Base-by-base conservation (phyloP, 2,329 filamentous ascomycete genomes). In the Coniella vitis region DNA sequence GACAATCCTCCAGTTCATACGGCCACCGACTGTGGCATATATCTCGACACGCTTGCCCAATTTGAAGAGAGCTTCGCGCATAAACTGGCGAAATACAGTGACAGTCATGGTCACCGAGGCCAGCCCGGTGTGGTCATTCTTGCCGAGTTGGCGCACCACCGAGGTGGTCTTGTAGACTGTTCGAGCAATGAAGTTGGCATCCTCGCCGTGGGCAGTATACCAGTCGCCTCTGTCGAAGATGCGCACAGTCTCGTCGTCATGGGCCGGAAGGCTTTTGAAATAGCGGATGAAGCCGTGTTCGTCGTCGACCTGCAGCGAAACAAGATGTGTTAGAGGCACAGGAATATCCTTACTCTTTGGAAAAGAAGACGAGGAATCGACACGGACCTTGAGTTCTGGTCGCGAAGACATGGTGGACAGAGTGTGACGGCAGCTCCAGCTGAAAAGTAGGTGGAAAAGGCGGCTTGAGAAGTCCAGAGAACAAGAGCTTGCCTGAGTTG, bases 101-200 rank as follows among this genome's bases (percentile, higher is more conserved):
- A 90, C 75, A 43, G 90, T 93, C 82, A 98, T 89, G 2, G 93
- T 96, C 36, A 98, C 93, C 2, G 93, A 98, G 5, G 90, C 81
- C 2, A 98, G 78, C 41, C 86, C 86, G n/a, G 85, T 87, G 52
- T 87, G 82, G 63, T 90, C 86, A 66, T 81, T 87, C 59, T 84
- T 83, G 54, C 93, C 93, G 19, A 98, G 79, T 59, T 93, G 90
- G 58, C 91, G 83, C 19, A 98, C 79, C 14, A 98, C 93, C 0
- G 93, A 95, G 2, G 90, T 97, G 4, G 93, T 97, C 71, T 95
- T 95, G 78, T 98, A 98, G 52, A 97, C 86, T 16, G 84, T 87
- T 55, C 83, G 79, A 12, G 88, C 88, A 57, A 94, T 90, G 64
- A 90, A 90, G 56, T 79, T 80, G 45, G 88, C 88, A 80, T 94